These are phyloP conservation scores for Hypoxylon sp. DNA, from an alignment of 2,329 filamentous ascomycete genomes.

Conservation along the genomic window DNA sequence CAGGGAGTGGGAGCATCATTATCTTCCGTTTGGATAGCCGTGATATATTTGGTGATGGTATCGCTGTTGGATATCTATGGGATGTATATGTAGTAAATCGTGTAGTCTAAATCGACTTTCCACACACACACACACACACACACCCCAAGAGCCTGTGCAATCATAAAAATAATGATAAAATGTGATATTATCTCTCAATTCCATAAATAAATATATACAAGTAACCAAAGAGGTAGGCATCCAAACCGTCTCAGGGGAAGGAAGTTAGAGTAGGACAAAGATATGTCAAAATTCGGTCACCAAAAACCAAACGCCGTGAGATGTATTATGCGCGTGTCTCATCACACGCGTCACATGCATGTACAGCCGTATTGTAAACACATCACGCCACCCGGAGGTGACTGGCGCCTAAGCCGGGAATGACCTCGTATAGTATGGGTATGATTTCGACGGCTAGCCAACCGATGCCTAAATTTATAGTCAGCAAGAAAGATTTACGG, in stretches of 20 bases:
- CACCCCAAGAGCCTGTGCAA: neutral
- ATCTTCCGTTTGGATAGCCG: neutral
- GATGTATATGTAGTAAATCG: neutral
- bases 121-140: neutral
- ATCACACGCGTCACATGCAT: slow-evolving; percentile 23
- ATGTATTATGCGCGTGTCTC: slow-evolving; percentile 29
- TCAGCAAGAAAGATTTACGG: neutral
- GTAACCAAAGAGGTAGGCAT: slow-evolving; percentile 13
- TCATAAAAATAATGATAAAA: neutral
- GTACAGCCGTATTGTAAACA: slow-evolving; percentile 8
- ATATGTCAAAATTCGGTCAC: slow-evolving; percentile 5
- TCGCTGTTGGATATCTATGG: neutral
- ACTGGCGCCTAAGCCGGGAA: slow-evolving; percentile 57
- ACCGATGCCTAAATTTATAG: slow-evolving; percentile 50
- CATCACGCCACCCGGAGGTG: slow-evolving; percentile 49
- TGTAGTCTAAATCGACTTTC: neutral
- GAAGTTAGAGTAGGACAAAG: neutral
- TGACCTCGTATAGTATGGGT: slow-evolving; percentile 60
- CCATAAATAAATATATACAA: slow-evolving; percentile 28
- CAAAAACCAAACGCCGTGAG: slow-evolving; percentile 14
- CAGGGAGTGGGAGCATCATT: neutral
- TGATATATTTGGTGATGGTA: neutral
- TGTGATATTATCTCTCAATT: slow-evolving; percentile 20
- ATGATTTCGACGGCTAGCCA: slow-evolving; percentile 60
- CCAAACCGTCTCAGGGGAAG: slow-evolving; percentile 8